phyloP scores from a whole-genome alignment of 2,329 filamentous ascomycete genomes.

The Botryotinia calthae region DNA sequence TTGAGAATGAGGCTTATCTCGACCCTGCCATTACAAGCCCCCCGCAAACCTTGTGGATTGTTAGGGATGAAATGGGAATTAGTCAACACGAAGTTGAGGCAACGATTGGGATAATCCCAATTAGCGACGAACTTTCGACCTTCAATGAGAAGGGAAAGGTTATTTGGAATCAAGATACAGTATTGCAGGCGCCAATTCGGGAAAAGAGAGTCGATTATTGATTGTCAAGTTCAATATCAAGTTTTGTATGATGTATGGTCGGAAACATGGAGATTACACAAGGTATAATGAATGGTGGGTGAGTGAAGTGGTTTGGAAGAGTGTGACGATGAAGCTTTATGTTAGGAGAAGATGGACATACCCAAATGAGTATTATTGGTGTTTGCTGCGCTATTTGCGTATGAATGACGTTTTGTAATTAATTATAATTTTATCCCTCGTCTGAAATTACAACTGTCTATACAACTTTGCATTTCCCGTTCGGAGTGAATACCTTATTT shows the following conservation, averaged over 20 bases:
- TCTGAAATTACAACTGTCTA: neutral
- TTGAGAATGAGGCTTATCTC: constrained; percentile 67
- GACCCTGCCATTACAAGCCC: constrained; percentile 64
- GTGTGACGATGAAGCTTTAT: neutral
- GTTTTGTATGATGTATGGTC: neutral
- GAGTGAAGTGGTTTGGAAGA: too few species aligned
- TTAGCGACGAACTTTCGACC: constrained; percentile 72
- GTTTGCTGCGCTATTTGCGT: neutral
- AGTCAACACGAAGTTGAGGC: constrained; percentile 73
- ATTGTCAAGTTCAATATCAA: neutral
- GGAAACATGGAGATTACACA: neutral
- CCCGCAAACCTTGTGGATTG: constrained; percentile 75
- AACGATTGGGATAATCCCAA: constrained; percentile 66
- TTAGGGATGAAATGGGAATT: constrained; percentile 69
- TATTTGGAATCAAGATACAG: constrained; percentile 50
- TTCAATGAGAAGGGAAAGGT: constrained; percentile 68
- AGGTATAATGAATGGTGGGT: too few species aligned
- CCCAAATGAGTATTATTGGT: neutral
- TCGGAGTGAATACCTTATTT: constrained; percentile 37
- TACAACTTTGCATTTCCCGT: neutral
- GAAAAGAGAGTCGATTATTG: constrained; percentile 35
- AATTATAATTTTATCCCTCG: neutral
- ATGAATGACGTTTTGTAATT: constrained; percentile 3
- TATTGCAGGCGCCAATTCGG: constrained; percentile 31
- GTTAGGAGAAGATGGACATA: neutral